These are phyloP conservation scores for Lycium barbarum DNA, from an alignment of 257 asterid genomes.

Conservation along the genomic window DNA sequence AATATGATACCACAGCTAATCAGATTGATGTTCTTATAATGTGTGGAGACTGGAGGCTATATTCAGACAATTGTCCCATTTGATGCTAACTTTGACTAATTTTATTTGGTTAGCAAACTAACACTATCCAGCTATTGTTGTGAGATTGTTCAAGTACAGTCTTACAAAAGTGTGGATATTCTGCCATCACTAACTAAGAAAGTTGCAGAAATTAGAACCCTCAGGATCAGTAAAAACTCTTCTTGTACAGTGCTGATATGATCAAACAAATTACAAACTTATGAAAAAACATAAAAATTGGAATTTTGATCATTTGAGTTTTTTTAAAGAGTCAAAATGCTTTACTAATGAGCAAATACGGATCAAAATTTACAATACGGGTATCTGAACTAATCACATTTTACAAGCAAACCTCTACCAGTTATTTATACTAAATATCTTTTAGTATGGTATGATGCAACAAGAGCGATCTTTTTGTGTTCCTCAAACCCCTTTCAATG, in stretches of 20 bases:
- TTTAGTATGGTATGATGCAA: background rate
- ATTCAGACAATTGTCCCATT: background rate
- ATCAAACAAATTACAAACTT: slow-evolving; percentile 7
- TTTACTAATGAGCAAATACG: background rate
- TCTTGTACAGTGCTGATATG: background rate
- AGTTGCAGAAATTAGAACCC: background rate
- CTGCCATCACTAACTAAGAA: background rate
- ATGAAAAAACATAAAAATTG: background rate
- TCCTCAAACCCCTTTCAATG: background rate
- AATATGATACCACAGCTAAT: background rate
- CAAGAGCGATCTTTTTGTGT: background rate
- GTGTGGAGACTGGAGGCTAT: background rate
- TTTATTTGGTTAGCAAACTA: background rate
- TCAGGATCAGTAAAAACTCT: background rate
- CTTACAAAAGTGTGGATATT: background rate
- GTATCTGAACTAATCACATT: slow-evolving; percentile 5
- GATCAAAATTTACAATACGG: background rate
- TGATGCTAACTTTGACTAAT: background rate
- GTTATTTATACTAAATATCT: background rate
- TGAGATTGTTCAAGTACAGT: background rate
- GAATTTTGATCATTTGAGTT: background rate
- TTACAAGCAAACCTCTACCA: background rate
- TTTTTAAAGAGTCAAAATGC: background rate
- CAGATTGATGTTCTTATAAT: background rate
- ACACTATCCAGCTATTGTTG: background rate